Percentiles rank a stretch among this genome's conserved stretches.
Evolutionary conservation across 2,329 filamentous ascomycete species (phyloP).

Genomic region (Pseudohalonectria lignicola): DNA sequence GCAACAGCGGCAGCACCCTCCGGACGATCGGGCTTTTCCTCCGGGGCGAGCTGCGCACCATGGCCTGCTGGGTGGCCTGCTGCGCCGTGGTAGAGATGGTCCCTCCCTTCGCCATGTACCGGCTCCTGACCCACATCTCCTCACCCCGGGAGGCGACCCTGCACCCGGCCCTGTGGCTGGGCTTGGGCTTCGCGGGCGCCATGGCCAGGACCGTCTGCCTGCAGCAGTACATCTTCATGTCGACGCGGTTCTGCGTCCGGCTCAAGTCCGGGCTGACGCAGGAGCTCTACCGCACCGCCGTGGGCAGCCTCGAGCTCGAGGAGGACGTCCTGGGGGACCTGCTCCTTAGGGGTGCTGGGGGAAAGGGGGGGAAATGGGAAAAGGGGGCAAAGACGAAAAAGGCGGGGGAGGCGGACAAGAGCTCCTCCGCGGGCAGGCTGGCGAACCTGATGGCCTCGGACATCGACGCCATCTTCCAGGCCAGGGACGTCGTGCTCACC

Average conservation of each 20-base stretch:
- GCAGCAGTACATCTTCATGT: slow-evolving; percentile 47
- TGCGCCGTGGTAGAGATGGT: slow-evolving; percentile 35
- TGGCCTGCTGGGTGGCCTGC: slow-evolving; percentile 28
- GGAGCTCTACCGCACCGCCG: slow-evolving; percentile 44
- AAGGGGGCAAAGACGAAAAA: slow-evolving; percentile 13
- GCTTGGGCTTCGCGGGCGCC: slow-evolving; percentile 41
- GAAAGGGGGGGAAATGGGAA: slow-evolving; percentile 26
- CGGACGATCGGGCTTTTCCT: slow-evolving; percentile 33
- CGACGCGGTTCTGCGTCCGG: slow-evolving; percentile 43
- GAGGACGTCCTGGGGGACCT: slow-evolving; percentile 34
- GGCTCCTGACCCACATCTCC: slow-evolving; percentile 38
- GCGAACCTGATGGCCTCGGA: slow-evolving; percentile 41
- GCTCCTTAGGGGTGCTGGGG: no score
- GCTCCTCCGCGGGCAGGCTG: slow-evolving; percentile 10
- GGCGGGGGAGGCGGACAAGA: slow-evolving; percentile 9
- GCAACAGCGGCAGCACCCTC: slow-evolving; percentile 29
- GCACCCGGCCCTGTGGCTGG: slow-evolving; percentile 29
- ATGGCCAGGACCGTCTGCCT: slow-evolving; percentile 34
- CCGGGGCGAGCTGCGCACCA: slow-evolving; percentile 27
- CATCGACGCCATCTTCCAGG: slow-evolving; percentile 40
- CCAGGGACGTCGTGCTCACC: slow-evolving; percentile 35
- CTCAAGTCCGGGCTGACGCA: slow-evolving; percentile 46
- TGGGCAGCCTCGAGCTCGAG: slow-evolving; percentile 44
- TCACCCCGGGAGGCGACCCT: slow-evolving; percentile 30
- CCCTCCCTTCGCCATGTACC: slow-evolving; percentile 41